Base-by-base conservation (phyloP, 805 yeast species). In the Zygosaccharomyces bailii region DNA sequence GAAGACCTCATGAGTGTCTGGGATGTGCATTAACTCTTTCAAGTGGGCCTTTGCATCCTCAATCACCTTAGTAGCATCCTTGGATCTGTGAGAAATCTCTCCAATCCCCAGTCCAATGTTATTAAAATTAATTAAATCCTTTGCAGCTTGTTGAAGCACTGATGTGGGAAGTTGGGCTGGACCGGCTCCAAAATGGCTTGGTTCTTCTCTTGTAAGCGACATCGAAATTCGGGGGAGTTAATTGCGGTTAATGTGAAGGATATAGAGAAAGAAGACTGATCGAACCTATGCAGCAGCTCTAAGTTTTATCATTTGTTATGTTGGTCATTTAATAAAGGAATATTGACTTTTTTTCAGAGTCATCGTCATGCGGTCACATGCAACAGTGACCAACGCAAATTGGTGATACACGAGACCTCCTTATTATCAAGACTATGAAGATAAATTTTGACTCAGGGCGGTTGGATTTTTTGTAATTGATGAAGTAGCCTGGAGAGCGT, bases 141-240 rank as follows among this genome's bases (percentile, higher is more conserved):
- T 62, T 1, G 97, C 95, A 4, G 97, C 96, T 68, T 86, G 83
- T 67, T 87, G 83, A 43, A 93, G 75, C 2, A 91, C 98, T 3
- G 67, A 60, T 2, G 91, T 80, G 25, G 98, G 97, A 34, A 93
- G 73, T 42, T 82, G 75, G 1, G 99, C 99, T 39, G 99, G 99
- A 10, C 99, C 99, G n/a, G 99, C 98, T 45, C 98, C 99, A 59
- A 88, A 93, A 64, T 93, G 86, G 59, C 78, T 71, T 44, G 89
- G 88, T 59, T 81, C 82, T 63, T 74, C 81, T 71, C 91, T 79
- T 37, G 77, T 74, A 43, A 82, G 66, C 9, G 74, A 32, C 59
- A 53, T 53, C 18, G 24, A 23, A n/a, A n/a, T n/a, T n/a, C n/a
- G n/a, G 35, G 14, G n/a, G 23, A 18, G 18, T 6, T 6, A 31